Evolutionary conservation across 2,329 filamentous ascomycete species (phyloP), one percentile per base, ranked within the genome.

Genomic region (Didymella sp.): DNA sequence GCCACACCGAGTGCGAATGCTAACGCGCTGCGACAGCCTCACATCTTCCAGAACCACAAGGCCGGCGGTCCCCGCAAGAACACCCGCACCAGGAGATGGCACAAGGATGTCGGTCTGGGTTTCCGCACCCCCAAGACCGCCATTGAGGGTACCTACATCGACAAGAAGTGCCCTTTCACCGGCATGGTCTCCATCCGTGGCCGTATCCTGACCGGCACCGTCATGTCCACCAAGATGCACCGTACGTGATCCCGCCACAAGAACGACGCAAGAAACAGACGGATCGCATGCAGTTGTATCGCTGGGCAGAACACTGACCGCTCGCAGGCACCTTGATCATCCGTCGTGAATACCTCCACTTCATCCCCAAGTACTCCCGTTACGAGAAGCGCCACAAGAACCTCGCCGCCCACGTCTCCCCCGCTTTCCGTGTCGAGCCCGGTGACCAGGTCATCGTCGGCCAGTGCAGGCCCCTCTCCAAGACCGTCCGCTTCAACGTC

Each of bases 311-410:
- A 48, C 13, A 48, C 65, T 72, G 49, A 72, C 58, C 6, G 22
- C 42, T 11, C 31, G 2, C 58, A 76, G 73, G 73, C 63, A 99
- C 95, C 77, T 85, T 98, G 81, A 90, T 99, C 85, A 96, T 99
- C 87, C 95, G 95, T 82, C 90, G 95, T 84, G 95, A 99, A 88
- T 99, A 99, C 88, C 92, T 99, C 66, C 95, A 99, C 87, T 99
- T 91, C 85, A 90, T 99, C 80, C 93, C 93, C 83, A 99, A 99
- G 87, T 99, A 99, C 89, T 87, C 91, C 81, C 91, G 95, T 89
- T 99, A 99, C 84, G 96, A 99, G 92, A 98, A 97, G 90, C 89
- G 95, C 82, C 95, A 99, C 91, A 97, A 97, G 90, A 99, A 99
- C 89, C 87, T 99, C 71, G 92, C 95, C 78, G 95, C 94, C 73